phyloP scores from a whole-genome alignment of 2,329 filamentous ascomycete species.

The Parasarocladium wereldwijsianum region DNA sequence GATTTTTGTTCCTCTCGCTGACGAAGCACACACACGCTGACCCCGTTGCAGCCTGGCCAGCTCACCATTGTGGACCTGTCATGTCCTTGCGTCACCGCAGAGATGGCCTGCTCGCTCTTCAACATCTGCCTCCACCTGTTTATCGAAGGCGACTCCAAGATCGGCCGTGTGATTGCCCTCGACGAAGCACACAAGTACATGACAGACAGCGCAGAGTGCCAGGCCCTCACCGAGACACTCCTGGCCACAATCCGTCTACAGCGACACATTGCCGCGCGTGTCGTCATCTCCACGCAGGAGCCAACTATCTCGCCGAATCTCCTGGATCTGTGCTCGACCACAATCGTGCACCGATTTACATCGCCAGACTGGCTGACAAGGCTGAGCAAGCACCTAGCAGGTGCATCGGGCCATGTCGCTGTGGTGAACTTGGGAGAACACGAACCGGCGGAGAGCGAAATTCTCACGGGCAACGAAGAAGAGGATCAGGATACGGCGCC shows the following conservation, averaged over 20 bases:
- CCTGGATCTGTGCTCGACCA: constrained; percentile 57
- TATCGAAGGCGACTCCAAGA: constrained; percentile 29
- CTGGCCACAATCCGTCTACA: constrained; percentile 53
- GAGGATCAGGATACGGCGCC: neutral
- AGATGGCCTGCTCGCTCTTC: constrained; percentile 57
- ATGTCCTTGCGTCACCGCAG: constrained; percentile 53
- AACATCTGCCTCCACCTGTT: constrained; percentile 56
- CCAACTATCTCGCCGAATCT: constrained; percentile 55
- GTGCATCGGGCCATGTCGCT: constrained; percentile 6
- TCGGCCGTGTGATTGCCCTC: constrained; percentile 50
- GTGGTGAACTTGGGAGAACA: no score
- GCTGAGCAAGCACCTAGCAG: constrained; percentile 29
- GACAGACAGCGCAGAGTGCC: constrained; percentile 35
- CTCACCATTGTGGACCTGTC: constrained; percentile 48
- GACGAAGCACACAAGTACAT: constrained; percentile 75
- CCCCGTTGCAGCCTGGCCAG: constrained; percentile 13
- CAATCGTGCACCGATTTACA: constrained; percentile 57
- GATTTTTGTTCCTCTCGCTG: constrained; percentile 2
- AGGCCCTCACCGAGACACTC: constrained; percentile 45
- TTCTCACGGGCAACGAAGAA: neutral
- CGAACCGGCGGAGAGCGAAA: no score
- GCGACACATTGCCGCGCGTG: constrained; percentile 50
- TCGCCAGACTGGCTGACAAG: constrained; percentile 47
- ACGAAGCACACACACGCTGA: neutral
- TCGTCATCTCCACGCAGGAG: constrained; percentile 66